A percentile compares a stretch with the other conserved stretches of the same genome.
phyloP scores from a whole-genome alignment of 192 early-diverging fungal species.

The Gigaspora rosea region DNA sequence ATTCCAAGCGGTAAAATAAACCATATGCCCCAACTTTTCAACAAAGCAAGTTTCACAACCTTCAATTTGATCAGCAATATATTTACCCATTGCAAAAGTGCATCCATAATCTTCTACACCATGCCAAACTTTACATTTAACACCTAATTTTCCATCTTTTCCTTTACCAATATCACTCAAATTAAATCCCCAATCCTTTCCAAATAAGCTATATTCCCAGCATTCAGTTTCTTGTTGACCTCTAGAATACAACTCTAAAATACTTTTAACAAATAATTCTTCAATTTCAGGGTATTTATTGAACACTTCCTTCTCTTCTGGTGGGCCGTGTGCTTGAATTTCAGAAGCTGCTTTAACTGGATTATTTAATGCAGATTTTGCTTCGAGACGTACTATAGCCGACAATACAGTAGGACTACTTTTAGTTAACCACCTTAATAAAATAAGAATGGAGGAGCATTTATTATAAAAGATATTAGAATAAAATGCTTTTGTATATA shows the following conservation, averaged over 20 bases:
- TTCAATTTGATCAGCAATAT: constrained; percentile 28
- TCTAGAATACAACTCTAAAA: constrained; percentile 25
- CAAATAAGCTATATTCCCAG: constrained; percentile 27
- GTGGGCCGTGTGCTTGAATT: not conserved
- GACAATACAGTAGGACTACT: constrained; percentile 1
- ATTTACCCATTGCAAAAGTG: constrained; percentile 26
- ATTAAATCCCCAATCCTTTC: constrained; percentile 33
- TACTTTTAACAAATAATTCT: constrained; percentile 23
- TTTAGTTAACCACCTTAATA: constrained; percentile 20
- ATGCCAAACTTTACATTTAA: constrained; percentile 1
- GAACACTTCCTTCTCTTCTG: not conserved
- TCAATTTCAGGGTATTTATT: constrained; percentile 5
- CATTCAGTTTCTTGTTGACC: constrained; percentile 27
- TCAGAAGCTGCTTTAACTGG: constrained; percentile 9
- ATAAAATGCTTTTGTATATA: not conserved
- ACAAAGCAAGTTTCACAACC: too few relatives aligned
- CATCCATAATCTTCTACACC: constrained; percentile 10
- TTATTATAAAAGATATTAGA: not conserved
- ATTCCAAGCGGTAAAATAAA: constrained; percentile 35
- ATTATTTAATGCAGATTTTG: not conserved
- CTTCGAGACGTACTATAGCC: constrained; percentile 16
- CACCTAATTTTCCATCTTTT: constrained; percentile 12
- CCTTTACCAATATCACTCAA: constrained; percentile 20
- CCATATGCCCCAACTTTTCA: constrained; percentile 31
- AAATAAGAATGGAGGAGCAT: not conserved